Evolutionary conservation across 176 grass and related monocot species (phyloP), one percentile per base, ranked within the genome.

Genomic region (Carex littledalei): DNA sequence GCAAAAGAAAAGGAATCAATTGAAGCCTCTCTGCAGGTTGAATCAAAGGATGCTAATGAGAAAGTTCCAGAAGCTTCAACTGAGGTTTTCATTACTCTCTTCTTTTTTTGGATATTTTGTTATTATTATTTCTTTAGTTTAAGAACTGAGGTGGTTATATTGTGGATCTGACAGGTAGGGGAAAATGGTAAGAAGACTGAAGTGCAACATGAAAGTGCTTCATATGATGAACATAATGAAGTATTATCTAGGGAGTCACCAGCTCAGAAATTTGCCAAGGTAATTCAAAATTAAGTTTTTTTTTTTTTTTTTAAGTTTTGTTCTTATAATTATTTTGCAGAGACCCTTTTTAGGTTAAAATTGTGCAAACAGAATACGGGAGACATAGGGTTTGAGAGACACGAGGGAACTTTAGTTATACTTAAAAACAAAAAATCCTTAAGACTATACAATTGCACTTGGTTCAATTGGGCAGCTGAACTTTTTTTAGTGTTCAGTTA

Each of bases 21-120:
- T 2, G 85, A 93, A 84, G 74, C 86, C 75, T 89, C 90, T 87
- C 62, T 55, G 32, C 72, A 82, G 55, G 85, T 87, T 84, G 80
- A 80, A 43, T 76, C 83, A 20, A 61, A 91, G 81, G 88, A 84
- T 62, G 87, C 17, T 75, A 21, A 85, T 22, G 89, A 80, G 11
- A 66, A 86, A 84, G 71, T 54, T 34, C 60, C 88, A 74, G 88
- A 87, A 89, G 76, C 49, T 86, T 81, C 80, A 56, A 86, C 18
- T 83, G 92, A 95, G 93, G 95, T 98, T 56, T 78, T 83, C 26
- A 64, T 65, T 73, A 32, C 73, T 58, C 58, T 78, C 34, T 82
- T 70, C 18, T 80, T 57, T 88, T 88, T 68, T 50, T 58, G 35
- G 21, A 66, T 53, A 65, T 60, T 66, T 82, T 63, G 2, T 84